These are phyloP conservation scores for Phytophthora hybrid DNA, from an alignment of 352 stramenopile species.

Conservation along the genomic window DNA sequence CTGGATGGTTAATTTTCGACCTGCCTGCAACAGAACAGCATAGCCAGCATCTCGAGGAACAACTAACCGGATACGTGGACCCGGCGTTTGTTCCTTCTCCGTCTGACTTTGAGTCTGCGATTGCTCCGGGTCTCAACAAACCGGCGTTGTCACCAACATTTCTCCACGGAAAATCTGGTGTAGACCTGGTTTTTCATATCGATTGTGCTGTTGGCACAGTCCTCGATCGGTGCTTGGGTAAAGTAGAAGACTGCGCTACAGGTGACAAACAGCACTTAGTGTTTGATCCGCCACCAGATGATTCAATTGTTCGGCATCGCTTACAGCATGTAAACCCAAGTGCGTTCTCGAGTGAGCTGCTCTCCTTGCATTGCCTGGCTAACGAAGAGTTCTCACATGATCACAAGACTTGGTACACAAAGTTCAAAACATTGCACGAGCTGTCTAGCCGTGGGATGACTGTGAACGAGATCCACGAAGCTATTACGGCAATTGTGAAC, in stretches of 20 bases:
- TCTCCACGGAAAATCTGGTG: conserved; percentile 70
- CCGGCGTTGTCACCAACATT: conserved; percentile 50
- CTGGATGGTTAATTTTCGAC: conserved; percentile 76
- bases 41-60: conserved; percentile 54
- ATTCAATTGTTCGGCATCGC: conserved; percentile 62
- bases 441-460: conserved; percentile 21
- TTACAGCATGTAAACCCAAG: conserved; percentile 61
- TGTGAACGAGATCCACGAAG: conserved; percentile 43
- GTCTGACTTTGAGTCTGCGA: conserved; percentile 62
- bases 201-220: conserved; percentile 42
- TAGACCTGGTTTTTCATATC: conserved; percentile 81
- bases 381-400: conserved; percentile 32
- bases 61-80: conserved; percentile 67
- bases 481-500: conserved; percentile 47
- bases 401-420: conserved; percentile 53
- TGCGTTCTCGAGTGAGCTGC: conserved; percentile 50
- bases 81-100: conserved; percentile 47
- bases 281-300: conserved; percentile 49
- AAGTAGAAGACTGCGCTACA: conserved; percentile 60
- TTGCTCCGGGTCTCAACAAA: conserved; percentile 54
- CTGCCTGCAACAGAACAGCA: conserved; percentile 61
- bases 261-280: conserved; percentile 58
- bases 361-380: conserved; percentile 63
- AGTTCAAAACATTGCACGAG: conserved; percentile 62
- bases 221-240: conserved; percentile 69